Evolutionary conservation across 1,284 basidiomycete species (phyloP).

Genomic region (Cutaneotrichosporon mucoides): DNA sequence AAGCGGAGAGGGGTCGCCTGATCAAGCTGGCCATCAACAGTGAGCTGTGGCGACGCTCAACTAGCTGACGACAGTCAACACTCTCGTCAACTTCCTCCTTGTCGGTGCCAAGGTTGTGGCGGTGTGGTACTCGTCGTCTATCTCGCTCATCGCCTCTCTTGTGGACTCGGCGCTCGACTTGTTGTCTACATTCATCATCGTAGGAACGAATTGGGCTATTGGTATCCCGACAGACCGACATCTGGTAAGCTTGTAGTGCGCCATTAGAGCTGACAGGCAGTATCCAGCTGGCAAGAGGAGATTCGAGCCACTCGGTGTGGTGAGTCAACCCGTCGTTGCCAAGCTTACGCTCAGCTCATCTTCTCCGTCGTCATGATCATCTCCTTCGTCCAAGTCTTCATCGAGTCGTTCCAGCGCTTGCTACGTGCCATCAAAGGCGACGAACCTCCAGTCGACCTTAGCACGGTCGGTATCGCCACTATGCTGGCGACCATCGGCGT

Average conservation of each 20-base stretch:
- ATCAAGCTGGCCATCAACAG: constrained; percentile 43
- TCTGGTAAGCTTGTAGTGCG: constrained; percentile 26
- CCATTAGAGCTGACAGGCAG: constrained; percentile 23
- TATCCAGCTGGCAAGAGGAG: constrained; percentile 56
- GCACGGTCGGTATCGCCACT: constrained; percentile 44
- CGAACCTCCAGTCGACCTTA: constrained; percentile 40
- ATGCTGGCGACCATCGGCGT: constrained; percentile 57
- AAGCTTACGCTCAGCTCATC: constrained; percentile 37
- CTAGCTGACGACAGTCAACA: constrained; percentile 38
- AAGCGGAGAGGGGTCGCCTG: constrained; percentile 36
- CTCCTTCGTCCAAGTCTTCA: constrained; percentile 52
- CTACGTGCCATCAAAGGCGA: constrained; percentile 33
- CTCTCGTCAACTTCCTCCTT: constrained; percentile 53
- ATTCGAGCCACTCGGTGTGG: constrained; percentile 52
- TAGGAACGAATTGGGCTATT: constrained; percentile 46
- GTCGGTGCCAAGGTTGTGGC: constrained; percentile 54
- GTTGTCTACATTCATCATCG: constrained; percentile 53
- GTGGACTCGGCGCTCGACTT: constrained; percentile 57
- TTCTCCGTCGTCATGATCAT: constrained; percentile 59
- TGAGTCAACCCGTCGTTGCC: constrained; percentile 26
- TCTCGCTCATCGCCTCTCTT: constrained; percentile 56
- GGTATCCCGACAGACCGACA: constrained; percentile 42
- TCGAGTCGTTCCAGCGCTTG: constrained; percentile 49
- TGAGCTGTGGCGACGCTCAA: constrained; percentile 10
- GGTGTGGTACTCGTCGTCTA: constrained; percentile 55